phyloP scores from a whole-genome alignment of 1,284 basidiomycete species.

The Melampsora larici-populina region DNA sequence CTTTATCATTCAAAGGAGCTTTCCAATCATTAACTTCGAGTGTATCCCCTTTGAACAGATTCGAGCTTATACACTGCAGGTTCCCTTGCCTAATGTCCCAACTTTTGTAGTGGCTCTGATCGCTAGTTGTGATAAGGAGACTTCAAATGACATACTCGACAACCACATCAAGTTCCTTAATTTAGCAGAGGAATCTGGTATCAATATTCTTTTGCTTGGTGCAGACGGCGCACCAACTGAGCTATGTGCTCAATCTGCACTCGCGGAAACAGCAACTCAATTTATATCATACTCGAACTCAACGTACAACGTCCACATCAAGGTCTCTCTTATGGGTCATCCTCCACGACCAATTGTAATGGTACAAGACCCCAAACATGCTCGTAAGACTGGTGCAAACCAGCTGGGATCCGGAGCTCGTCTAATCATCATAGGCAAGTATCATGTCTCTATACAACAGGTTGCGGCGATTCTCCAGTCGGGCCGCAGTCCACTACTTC shows the following conservation, averaged over 20 bases:
- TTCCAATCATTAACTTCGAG: too few relatives aligned
- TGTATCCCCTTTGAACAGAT: not conserved
- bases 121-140: constrained; percentile 10
- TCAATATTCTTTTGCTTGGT: constrained; percentile 16
- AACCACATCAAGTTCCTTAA: not conserved
- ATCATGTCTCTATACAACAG: constrained; percentile 6
- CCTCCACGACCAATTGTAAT: too few relatives aligned
- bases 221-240: too few relatives aligned
- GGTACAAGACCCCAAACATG: too few relatives aligned
- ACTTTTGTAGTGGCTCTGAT: not conserved
- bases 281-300: too few relatives aligned
- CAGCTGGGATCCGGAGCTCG: constrained; percentile 13
- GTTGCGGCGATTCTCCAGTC: not conserved
- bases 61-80: constrained; percentile 8
- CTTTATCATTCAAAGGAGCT: not conserved
- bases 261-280: too few relatives aligned
- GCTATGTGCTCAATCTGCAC: too few relatives aligned
- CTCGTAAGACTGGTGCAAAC: too few relatives aligned
- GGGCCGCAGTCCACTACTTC: not conserved
- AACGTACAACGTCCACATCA: too few relatives aligned
- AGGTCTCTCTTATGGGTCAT: too few relatives aligned
- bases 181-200: not conserved
- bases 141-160: not conserved
- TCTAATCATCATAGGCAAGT: constrained; percentile 13
- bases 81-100: not conserved